phyloP scores from a whole-genome alignment of 768 basidiomycete species.

The Panus rudis region DNA sequence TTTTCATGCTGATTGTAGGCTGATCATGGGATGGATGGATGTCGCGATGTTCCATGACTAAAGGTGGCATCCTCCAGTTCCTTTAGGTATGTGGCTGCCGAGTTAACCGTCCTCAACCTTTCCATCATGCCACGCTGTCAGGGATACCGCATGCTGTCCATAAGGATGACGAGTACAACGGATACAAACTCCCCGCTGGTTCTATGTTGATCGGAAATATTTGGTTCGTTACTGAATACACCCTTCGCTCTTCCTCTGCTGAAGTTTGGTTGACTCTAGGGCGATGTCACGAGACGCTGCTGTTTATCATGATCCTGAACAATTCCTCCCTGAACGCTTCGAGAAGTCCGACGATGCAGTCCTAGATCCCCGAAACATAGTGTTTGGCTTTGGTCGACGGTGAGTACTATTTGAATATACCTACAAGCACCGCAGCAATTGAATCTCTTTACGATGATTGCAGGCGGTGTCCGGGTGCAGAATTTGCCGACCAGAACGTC shows the following conservation, averaged over 20 bases:
- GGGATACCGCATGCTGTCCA: conserved; percentile 16
- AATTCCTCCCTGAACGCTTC: conserved; percentile 19
- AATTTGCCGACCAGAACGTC: conserved; percentile 40
- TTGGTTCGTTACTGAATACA: conserved; percentile 5
- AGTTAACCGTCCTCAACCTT: not conserved
- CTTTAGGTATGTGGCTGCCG: conserved; percentile 5
- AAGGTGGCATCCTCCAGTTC: conserved; percentile 7
- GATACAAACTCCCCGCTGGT: conserved; percentile 20
- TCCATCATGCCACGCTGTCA: not conserved
- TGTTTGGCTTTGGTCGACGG: conserved; percentile 48
- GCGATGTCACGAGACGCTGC: conserved; percentile 14
- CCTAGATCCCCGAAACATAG: conserved; percentile 27
- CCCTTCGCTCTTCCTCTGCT: not conserved
- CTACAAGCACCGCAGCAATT: not conserved
- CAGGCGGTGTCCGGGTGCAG: conserved; percentile 46
- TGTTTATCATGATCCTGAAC: conserved; percentile 28
- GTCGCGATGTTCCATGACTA: not conserved
- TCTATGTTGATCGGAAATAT: conserved; percentile 18
- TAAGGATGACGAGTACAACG: conserved; percentile 21
- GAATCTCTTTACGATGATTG: not conserved
- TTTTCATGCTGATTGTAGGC: not conserved
- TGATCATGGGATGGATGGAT: too few relatives aligned
- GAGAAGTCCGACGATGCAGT: not conserved
- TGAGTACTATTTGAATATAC: not conserved
- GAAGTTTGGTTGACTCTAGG: conserved; percentile 6